Base-by-base conservation (phyloP, 2,329 filamentous ascomycete genomes). In the Leptographium wingfieldii region DNA sequence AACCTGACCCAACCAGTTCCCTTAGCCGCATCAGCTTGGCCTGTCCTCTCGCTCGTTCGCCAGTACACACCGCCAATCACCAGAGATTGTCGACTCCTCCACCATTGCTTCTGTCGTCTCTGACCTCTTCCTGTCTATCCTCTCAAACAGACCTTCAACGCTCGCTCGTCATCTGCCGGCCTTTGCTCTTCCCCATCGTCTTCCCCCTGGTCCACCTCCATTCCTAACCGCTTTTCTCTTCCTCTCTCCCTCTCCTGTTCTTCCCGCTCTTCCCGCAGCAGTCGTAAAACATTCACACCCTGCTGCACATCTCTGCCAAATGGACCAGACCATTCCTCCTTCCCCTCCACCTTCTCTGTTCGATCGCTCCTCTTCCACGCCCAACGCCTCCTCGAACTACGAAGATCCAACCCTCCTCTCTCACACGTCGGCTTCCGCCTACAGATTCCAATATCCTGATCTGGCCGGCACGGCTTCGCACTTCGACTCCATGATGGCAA, bases 321-420 rank as follows among this genome's bases (percentile, higher is more conserved):
- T 78, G 76, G 72, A 71, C 62, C 71, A 69, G 59, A 68, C 68
- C 58, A 67, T 70, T 53, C 73, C 76, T 43, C 74, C 73, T 52
- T 80, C 79, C 27, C 78, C 79, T 61, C 73, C 75, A 59, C 73
- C 73, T 25, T 76, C 74, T 25, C 65, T 69, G 55, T 66, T 66
- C 60, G 73, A 56, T 38, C 52, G 4, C 19, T 35, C 33, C 33
- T 25, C 75, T 53, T 63, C 69, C 33, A 69, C 75, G 31, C 72
- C 74, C n/a, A 69, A 71, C 60, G 22, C 22, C 22, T 72, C 73
- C 48, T 72, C 77, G 61, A 72, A 76, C 60, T 74, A 78, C 63
- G 78, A 78, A 66, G 67, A 70, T 49, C 67, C 69, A 29, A 63
- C 63, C 40, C 62, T 67, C 29, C 68, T 68, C 51, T 63, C 66